Conservation (phyloP, 352 stramenopile species). For the Thalassiosira oceanica region DNA sequence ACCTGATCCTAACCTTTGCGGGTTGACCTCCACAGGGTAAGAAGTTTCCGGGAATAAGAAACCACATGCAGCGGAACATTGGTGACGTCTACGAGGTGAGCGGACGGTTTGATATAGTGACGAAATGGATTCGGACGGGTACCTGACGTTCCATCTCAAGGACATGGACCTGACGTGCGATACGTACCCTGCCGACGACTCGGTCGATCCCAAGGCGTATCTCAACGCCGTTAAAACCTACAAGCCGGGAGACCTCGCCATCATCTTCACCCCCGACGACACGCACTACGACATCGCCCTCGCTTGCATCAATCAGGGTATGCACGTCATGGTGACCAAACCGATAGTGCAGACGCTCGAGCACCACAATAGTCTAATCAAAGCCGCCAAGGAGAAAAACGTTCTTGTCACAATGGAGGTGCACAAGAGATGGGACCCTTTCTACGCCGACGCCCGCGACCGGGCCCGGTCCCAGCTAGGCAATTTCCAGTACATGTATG, state of each 20-base stretch:
- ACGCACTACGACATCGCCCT: conserved; percentile 89
- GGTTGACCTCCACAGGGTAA: conserved; percentile 79
- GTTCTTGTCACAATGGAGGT: conserved; percentile 83
- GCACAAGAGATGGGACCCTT: conserved; percentile 89
- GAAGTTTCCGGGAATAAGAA: conserved; percentile 87
- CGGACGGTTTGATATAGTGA: no score
- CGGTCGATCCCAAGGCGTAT: conserved; percentile 82
- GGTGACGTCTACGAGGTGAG: conserved; percentile 84
- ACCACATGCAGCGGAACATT: conserved; percentile 86
- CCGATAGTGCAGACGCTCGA: conserved; percentile 87
- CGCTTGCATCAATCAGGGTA: conserved; percentile 79
- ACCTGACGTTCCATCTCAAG: no score
- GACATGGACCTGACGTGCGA: conserved; percentile 84
- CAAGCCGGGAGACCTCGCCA: conserved; percentile 81
- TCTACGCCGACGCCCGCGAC: conserved; percentile 89
- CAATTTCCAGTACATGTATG: conserved; percentile 88
- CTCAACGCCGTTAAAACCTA: conserved; percentile 74
- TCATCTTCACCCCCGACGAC: conserved; percentile 90
- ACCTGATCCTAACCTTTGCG: background rate
- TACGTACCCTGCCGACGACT: conserved; percentile 84
- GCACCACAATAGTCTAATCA: conserved; percentile 79
- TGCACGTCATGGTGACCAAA: conserved; percentile 91
- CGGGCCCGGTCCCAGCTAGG: conserved; percentile 76
- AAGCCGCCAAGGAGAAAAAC: conserved; percentile 78
- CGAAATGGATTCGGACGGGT: no score